Evolutionary conservation across 2,329 filamentous ascomycete genomes (phyloP), one percentile per base, ranked within the genome.

Genomic region (Phialemonium atrogriseum): DNA sequence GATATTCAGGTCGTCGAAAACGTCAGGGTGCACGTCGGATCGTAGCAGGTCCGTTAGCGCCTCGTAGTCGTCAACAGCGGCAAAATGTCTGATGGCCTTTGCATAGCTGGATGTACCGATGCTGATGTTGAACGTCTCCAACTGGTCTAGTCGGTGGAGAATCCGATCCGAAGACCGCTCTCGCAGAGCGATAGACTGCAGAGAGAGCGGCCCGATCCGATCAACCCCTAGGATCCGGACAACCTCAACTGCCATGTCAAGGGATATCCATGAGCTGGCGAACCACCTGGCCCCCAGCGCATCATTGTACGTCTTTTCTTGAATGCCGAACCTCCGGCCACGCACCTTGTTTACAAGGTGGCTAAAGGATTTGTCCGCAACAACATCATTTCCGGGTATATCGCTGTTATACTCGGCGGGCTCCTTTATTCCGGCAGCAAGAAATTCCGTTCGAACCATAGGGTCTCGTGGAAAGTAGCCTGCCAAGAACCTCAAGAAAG

Each of bases 201-300:
- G 52, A 4, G 85, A 82, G 12, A 81, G 60, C 0, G 86, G 80
- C 0, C 87, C 87, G 39, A 94, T 80, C 21, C 66, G 62, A 28
- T 74, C 66, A 5, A 93, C 62, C 3, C 83, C 83, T 31, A 94
- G 71, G 45, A 82, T 74, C 34, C 71, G 66, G 12, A 91, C 61
- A 6, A 83, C 69, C 20, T 72, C 72, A 33, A 93, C 74, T 16
- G 85, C 75, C 42, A 80, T 72, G 34, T 88, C 77, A 8, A 87
- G 63, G 1, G 79, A 73, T 14, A 91, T 69, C 53, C 84, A 82
- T 12, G 60, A 60, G 35, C 67, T 79, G 8, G 87, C 87, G 51
- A 94, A 88, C 60, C 86, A 77, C 40, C 79, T 73, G n/a, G 87
- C 82, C 12, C 83, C 80, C 18, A 93, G 69, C 1, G 64, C 58